Evolutionary conservation across 352 stramenopile species (phyloP).

Genomic region (Globisporangium lucens): DNA sequence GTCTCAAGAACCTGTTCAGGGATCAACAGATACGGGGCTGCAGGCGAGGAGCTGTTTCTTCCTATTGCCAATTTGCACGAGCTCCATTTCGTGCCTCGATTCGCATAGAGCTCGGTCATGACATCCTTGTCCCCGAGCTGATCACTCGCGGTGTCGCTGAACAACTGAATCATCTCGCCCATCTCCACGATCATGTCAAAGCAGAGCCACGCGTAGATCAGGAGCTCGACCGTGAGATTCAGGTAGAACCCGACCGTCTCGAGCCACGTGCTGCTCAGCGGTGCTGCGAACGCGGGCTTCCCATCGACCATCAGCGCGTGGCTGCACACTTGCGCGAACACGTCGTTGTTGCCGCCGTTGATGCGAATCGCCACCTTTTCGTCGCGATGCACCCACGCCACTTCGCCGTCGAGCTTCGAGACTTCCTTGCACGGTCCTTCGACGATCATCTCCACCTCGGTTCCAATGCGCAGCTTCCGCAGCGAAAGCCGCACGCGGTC

Average conservation of each 20-base stretch:
- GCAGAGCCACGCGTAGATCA: constrained; percentile 58
- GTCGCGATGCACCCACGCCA: constrained; percentile 70
- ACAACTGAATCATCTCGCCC: constrained; percentile 43
- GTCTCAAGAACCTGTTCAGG: constrained; percentile 31
- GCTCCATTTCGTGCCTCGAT: constrained; percentile 26
- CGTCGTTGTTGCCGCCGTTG: constrained; percentile 60
- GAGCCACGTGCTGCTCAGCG: constrained; percentile 60
- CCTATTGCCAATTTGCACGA: constrained; percentile 17
- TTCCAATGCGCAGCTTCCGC: constrained; percentile 51
- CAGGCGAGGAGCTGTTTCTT: constrained; percentile 8
- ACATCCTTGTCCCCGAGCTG: constrained; percentile 23
- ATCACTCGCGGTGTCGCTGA: constrained; percentile 26
- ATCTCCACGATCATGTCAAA: constrained; percentile 61
- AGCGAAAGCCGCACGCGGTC: constrained; percentile 57
- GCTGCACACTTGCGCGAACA: constrained; percentile 63
- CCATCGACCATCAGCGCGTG: constrained; percentile 65
- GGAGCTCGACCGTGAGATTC: constrained; percentile 39
- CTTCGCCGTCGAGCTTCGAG: constrained; percentile 62
- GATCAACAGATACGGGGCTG: constrained; percentile 32
- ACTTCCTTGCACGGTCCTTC: constrained; percentile 72
- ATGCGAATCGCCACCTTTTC: constrained; percentile 64
- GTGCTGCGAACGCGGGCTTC: constrained; percentile 55
- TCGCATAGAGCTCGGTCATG: constrained; percentile 36
- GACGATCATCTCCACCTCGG: constrained; percentile 71
- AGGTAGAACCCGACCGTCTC: constrained; percentile 56